Conservation (phyloP, 2,329 filamentous ascomycete genomes). For the Zasmidium angulare region DNA sequence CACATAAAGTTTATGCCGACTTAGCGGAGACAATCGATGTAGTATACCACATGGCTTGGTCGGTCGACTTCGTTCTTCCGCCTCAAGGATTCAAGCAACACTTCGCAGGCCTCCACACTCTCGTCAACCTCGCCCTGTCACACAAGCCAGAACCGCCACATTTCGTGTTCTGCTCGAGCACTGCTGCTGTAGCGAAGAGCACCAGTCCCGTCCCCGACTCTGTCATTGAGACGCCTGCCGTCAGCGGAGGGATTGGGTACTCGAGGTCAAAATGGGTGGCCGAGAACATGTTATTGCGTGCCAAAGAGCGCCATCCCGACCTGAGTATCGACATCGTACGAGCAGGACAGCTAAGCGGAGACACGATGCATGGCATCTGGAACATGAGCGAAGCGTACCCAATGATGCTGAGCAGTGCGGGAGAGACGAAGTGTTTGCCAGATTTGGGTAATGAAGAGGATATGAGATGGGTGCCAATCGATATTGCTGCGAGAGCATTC, state of each 20-base stretch:
- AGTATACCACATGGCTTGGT: conserved; percentile 65
- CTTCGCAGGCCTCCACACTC: conserved; percentile 50
- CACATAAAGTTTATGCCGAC: conserved; percentile 39
- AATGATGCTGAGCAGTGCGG: conserved; percentile 43
- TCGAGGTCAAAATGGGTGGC: conserved; percentile 60
- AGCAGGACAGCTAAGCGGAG: conserved; percentile 50
- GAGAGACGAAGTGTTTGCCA: conserved; percentile 42
- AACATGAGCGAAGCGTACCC: conserved; percentile 52
- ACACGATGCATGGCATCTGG: conserved; percentile 46
- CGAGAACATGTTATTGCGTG: conserved; percentile 52
- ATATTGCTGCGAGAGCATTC: conserved; percentile 45
- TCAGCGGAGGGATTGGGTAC: conserved; percentile 54
- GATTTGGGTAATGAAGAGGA: conserved; percentile 36
- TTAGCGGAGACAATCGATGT: conserved; percentile 47
- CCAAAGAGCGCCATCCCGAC: conserved; percentile 28
- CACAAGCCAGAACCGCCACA: conserved; percentile 23
- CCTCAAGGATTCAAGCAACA: conserved; percentile 56
- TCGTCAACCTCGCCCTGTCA: conserved; percentile 48
- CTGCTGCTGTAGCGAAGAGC: conserved; percentile 42
- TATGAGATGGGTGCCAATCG: conserved; percentile 50
- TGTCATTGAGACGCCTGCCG: conserved; percentile 41
- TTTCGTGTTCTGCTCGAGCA: conserved; percentile 52
- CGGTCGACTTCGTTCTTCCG: conserved; percentile 62
- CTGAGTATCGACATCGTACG: conserved; percentile 46
- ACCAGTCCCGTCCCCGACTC: conserved; percentile 47